Conservation (phyloP, 2,329 filamentous ascomycete genomes). For the Sordariomycetes sp. region DNA sequence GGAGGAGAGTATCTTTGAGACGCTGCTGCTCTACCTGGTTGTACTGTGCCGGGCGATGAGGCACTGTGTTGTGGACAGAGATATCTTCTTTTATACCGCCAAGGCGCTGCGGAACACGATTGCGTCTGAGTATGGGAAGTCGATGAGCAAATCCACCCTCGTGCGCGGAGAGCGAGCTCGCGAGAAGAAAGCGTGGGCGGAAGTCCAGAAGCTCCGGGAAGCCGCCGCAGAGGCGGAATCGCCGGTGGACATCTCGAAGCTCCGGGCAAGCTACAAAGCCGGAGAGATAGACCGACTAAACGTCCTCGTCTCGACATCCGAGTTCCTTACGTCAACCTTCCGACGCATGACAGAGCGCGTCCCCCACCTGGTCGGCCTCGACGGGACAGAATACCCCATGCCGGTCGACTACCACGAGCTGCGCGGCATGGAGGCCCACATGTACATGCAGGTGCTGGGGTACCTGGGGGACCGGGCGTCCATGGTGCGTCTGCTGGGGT, state of each 20-base stretch:
- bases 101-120: neutral
- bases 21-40: neutral
- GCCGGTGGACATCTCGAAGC: neutral
- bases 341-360: neutral
- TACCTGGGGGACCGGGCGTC: conserved; percentile 35
- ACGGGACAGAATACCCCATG: neutral
- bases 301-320: neutral
- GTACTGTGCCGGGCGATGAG: neutral
- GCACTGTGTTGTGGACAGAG: neutral
- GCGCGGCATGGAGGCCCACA: conserved; percentile 1
- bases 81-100: conserved; percentile 3
- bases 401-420: neutral
- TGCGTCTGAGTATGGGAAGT: neutral
- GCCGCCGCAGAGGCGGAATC: neutral
- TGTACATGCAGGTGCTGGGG: conserved; percentile 4
- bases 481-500: conserved; percentile 42
- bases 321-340: neutral
- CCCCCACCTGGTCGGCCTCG: neutral
- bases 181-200: neutral
- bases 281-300: neutral
- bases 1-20: neutral
- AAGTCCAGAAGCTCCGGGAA: neutral
- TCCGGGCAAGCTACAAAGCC: neutral
- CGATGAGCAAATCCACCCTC: neutral
- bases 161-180: neutral